Conservation (phyloP, 1,284 basidiomycete genomes). For the Cryptococcus jaspeensis region DNA sequence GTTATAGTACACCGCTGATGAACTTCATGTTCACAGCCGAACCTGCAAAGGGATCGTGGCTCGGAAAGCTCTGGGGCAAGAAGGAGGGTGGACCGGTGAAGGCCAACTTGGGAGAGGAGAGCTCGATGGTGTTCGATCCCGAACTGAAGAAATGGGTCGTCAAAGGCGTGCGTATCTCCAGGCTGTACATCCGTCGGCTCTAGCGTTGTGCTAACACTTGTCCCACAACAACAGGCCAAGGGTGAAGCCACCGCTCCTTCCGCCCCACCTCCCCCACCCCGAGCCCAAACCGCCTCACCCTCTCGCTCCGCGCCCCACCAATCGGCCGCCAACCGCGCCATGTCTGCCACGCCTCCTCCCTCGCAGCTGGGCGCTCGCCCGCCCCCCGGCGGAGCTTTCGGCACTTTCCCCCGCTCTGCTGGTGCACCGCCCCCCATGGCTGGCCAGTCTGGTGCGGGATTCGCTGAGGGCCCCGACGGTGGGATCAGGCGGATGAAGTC, state of each 20-base stretch:
- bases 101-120: constrained; percentile 92
- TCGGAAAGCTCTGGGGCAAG: constrained; percentile 72
- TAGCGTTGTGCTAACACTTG: constrained; percentile 3
- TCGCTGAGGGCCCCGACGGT: constrained; percentile 25
- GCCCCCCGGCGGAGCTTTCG: not conserved
- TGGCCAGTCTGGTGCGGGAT: constrained; percentile 35
- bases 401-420: not conserved
- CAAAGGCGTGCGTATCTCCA: constrained; percentile 65
- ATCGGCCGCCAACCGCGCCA: constrained; percentile 56
- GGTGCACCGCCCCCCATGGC: constrained; percentile 34
- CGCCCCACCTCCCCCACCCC: constrained; percentile 59
- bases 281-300: constrained; percentile 79
- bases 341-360: constrained; percentile 31
- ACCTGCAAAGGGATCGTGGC: constrained; percentile 60
- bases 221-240: constrained; percentile 55
- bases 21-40: constrained; percentile 1
- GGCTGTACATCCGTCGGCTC: no score
- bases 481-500: constrained; percentile 54
- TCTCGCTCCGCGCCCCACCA: constrained; percentile 57
- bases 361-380: constrained; percentile 11
- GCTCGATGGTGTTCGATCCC: constrained; percentile 88
- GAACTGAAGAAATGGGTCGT: constrained; percentile 96
- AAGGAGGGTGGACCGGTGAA: constrained; percentile 66
- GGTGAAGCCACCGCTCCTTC: constrained; percentile 53
- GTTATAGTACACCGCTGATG: not conserved